Percentiles rank a stretch among this genome's conserved stretches.
These are phyloP conservation scores for Cornus kousa DNA, from an alignment of 148 eudicot species.

Conservation along the genomic window DNA sequence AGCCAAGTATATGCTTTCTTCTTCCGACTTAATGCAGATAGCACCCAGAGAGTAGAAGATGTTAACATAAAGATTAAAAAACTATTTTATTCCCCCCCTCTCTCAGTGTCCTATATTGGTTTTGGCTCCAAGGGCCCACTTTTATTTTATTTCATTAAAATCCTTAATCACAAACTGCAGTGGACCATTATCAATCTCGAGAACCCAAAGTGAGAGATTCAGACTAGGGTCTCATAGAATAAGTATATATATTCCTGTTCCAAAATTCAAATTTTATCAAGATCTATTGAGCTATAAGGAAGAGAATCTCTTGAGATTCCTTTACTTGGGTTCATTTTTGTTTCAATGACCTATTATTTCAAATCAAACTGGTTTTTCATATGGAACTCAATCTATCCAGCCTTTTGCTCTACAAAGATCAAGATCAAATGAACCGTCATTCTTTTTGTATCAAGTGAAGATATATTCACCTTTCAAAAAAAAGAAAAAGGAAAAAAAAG, in stretches of 20 bases:
- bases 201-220: background rate
- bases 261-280: background rate
- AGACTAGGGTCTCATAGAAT: background rate
- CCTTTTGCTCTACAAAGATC: too few species aligned
- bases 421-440: too few species aligned
- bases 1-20: background rate
- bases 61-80: background rate
- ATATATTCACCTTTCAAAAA: too few species aligned
- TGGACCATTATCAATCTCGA: background rate
- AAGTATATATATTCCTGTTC: background rate
- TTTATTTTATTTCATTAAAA: background rate
- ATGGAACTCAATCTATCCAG: too few species aligned
- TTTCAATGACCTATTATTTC: background rate
- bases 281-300: background rate
- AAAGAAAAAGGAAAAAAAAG: too few species aligned
- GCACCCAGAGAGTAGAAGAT: background rate
- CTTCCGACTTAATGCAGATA: background rate
- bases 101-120: background rate
- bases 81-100: background rate
- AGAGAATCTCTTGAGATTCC: background rate
- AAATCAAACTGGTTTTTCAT: background rate
- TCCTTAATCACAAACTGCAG: background rate
- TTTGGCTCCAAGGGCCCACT: background rate
- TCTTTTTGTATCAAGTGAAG: too few species aligned
- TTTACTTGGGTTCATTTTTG: background rate